These are phyloP conservation scores for Sphenostylis stenocarpa DNA, from an alignment of 306 rosid species.

Conservation along the genomic window DNA sequence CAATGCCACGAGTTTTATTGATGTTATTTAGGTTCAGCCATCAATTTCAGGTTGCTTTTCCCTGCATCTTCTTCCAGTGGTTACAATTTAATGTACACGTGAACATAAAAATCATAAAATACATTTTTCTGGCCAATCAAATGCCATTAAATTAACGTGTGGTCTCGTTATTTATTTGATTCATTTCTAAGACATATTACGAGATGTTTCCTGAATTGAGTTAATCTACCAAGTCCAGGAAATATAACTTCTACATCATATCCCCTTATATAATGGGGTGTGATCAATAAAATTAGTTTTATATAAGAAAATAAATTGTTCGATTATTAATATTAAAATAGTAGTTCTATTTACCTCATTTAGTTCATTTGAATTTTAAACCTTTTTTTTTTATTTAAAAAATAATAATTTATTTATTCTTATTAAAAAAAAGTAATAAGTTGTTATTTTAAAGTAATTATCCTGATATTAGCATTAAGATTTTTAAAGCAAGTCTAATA, in stretches of 20 bases:
- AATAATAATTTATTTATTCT: no score
- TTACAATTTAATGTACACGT: background rate
- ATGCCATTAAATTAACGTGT: background rate
- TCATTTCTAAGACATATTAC: background rate
- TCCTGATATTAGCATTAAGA: no score
- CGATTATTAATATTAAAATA: no score
- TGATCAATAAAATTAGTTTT: no score
- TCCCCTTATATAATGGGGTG: no score
- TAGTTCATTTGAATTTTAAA: no score
- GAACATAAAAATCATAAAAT: background rate
- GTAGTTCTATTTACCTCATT: no score
- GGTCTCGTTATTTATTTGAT: background rate
- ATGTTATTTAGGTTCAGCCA: background rate
- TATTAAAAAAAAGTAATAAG: no score
- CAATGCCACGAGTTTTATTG: background rate
- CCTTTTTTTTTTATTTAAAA: no score
- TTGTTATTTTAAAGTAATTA: no score
- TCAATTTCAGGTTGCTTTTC: constrained; percentile 18
- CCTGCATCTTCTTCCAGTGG: background rate
- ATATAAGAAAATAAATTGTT: no score
- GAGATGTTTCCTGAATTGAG: background rate
- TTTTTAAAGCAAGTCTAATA: no score
- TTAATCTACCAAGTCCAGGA: background rate
- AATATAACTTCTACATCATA: background rate
- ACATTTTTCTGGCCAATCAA: background rate